phyloP scores from a whole-genome alignment of 345 rosid species.

The Alliaria petiolata region DNA sequence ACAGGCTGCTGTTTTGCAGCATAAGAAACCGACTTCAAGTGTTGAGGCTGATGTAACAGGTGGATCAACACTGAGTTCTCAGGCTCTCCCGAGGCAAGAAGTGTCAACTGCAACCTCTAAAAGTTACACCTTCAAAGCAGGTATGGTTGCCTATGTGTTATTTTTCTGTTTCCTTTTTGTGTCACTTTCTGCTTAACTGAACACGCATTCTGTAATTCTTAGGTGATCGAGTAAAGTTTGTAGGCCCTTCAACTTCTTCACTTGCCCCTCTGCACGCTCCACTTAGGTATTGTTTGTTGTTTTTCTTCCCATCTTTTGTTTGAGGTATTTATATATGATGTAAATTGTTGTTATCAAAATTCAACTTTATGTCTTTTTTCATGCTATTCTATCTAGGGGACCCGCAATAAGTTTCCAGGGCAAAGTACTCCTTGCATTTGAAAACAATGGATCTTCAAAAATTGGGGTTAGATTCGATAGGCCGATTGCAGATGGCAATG shows the following conservation, averaged over 20 bases:
- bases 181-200: slow-evolving; percentile 5
- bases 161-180: slow-evolving; percentile 3
- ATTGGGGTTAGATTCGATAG: slow-evolving; percentile 94
- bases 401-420: slow-evolving; percentile 75
- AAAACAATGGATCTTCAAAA: slow-evolving; percentile 80
- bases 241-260: slow-evolving; percentile 44
- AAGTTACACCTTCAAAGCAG: slow-evolving; percentile 68
- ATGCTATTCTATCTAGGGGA: slow-evolving; percentile 49
- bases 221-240: slow-evolving; percentile 92
- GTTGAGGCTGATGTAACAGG: slow-evolving; percentile 92
- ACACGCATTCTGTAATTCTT: slow-evolving; percentile 24
- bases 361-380: neutral
- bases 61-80: slow-evolving; percentile 68
- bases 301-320: slow-evolving; percentile 8
- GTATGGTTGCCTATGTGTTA: slow-evolving; percentile 31
- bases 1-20: slow-evolving; percentile 45
- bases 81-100: slow-evolving; percentile 77
- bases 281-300: slow-evolving; percentile 42
- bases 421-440: slow-evolving; percentile 84
- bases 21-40: slow-evolving; percentile 86
- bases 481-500: slow-evolving; percentile 73
- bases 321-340: neutral
- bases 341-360: neutral
- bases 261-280: slow-evolving; percentile 45
- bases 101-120: slow-evolving; percentile 89